phyloP scores from a whole-genome alignment of 2,329 filamentous ascomycete species.

The Westerdykella sp. region DNA sequence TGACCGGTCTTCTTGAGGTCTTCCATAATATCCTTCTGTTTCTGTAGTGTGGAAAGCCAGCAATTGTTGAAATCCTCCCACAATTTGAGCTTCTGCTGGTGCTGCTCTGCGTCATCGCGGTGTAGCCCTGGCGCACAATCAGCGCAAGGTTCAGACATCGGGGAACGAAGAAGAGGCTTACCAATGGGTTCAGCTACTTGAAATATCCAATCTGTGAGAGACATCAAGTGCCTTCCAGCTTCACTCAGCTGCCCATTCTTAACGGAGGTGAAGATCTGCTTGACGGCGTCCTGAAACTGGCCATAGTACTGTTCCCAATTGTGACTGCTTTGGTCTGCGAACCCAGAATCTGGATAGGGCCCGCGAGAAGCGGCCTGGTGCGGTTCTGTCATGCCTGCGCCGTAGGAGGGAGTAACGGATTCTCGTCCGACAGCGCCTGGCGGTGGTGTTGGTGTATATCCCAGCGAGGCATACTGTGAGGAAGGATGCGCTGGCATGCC shows the following conservation, averaged over 20 bases:
- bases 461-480: constrained; percentile 52
- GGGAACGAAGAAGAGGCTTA: constrained; percentile 40
- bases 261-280: too few relatives aligned
- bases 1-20: constrained; percentile 54
- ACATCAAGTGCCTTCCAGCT: constrained; percentile 53
- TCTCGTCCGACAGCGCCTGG: constrained; percentile 45
- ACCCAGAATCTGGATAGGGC: constrained; percentile 30
- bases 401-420: constrained; percentile 47
- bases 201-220: constrained; percentile 61
- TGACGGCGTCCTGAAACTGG: too few relatives aligned
- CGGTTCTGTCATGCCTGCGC: constrained; percentile 49
- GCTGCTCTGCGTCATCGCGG: constrained; percentile 70
- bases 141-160: constrained; percentile 19
- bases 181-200: constrained; percentile 60
- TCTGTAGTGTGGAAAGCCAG: constrained; percentile 78
- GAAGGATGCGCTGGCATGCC: constrained; percentile 36
- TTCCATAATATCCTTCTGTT: constrained; percentile 68
- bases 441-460: constrained; percentile 57
- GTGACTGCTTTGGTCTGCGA: constrained; percentile 1
- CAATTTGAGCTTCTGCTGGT: constrained; percentile 70
- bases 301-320: too few relatives aligned
- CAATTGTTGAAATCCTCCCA: constrained; percentile 95
- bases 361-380: constrained; percentile 38
- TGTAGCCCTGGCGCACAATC: constrained; percentile 61
- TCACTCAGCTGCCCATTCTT: constrained; percentile 54